Evolutionary conservation across 2,329 filamentous ascomycete genomes (phyloP).

Genomic region (Pleomassaria siparia): DNA sequence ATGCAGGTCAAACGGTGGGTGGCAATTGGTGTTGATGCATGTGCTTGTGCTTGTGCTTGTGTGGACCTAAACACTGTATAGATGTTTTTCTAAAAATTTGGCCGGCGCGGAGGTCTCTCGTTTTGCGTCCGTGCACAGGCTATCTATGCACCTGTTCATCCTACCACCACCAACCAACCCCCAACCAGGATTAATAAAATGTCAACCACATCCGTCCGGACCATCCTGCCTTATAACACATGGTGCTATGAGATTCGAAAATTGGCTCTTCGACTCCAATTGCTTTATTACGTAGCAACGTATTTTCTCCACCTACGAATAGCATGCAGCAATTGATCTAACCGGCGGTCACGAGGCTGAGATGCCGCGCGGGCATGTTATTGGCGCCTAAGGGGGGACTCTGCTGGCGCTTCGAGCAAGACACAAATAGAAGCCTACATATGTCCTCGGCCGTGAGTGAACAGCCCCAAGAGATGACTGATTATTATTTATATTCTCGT

Average conservation of each 20-base stretch:
- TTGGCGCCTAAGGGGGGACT: slow-evolving; percentile 1
- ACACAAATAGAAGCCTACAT: slow-evolving; percentile 35
- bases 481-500: slow-evolving; percentile 9
- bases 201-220: no score
- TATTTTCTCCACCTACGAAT: background rate
- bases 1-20: slow-evolving; percentile 14
- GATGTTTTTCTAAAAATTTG: no score
- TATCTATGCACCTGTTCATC: no score
- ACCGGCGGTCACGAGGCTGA: background rate
- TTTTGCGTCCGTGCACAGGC: no score
- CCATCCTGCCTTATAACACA: no score
- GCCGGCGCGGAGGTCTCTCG: no score
- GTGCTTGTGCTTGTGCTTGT: background rate
- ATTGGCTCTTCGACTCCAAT: background rate
- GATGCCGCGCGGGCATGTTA: background rate
- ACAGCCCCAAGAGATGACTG: background rate
- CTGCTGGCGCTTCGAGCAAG: slow-evolving; percentile 36
- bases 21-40: slow-evolving; percentile 20
- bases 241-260: no score
- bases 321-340: background rate
- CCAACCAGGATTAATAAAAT: no score
- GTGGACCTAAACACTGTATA: no score
- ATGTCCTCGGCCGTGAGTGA: background rate
- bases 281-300: background rate
- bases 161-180: no score